Evolutionary conservation across 1,284 basidiomycete genomes (phyloP), one percentile per base, ranked within the genome.

Genomic region (Microbotryum violaceum): DNA sequence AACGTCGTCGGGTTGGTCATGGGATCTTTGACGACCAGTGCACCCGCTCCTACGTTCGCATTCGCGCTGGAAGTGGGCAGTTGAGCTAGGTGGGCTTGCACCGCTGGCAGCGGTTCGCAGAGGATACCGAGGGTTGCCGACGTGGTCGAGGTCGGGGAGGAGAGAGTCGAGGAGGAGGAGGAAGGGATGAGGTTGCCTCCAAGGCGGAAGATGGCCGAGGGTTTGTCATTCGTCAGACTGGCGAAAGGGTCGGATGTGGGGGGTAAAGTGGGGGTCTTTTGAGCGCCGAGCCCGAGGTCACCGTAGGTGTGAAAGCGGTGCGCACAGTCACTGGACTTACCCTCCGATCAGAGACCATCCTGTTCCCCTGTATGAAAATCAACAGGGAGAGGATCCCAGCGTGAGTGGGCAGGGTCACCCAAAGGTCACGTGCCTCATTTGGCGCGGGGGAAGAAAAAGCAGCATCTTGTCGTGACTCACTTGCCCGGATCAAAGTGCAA

Each of bases 141-240:
- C 3, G 44, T 47, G 10, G 56, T 27, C 0, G 31, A 23, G 5
- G 49, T n/a, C 4, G 59, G 31, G 10, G 56, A 4, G 20, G 31
- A 54, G 23, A 14, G 58, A 16, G 4, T 45, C 29, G 20, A 29
- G 16, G 55, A 21, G 14, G 37, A n/a, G 16, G 50, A 47, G 6
- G 70, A 65, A 18, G 66, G 58, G 29, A 65, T 56, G 47, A 83
- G 86, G 52, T 80, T 83, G 55, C 82, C 85, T 10, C 86, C 83
- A 20, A 94, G 80, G 20, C 89, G 86, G 78, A 92, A 94, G 71
- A 96, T 91, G 1, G 90, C 86, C 2, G 89, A 92, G 0, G 91
- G 91, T 73, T 93, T 93, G 23, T 87, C 85, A 74, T 92, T 92
- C 3, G 90, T 91, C 45, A 96, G 79, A 80, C 90, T 92, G 52